Conservation (phyloP, 805 yeast genomes). For the Jamesozyma jinghongensis region DNA sequence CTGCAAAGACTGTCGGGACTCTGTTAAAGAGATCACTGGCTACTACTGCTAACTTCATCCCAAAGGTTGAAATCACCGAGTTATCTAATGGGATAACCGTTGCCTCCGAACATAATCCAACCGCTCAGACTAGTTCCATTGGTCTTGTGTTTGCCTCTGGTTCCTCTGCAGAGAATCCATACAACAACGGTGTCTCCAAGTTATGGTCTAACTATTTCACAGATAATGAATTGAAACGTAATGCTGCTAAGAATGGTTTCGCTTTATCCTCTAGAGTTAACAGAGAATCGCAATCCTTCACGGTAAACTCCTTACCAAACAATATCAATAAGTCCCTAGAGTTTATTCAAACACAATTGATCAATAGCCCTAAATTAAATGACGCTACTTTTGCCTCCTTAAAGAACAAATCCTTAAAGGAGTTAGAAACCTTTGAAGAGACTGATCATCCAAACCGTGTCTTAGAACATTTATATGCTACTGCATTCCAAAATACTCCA, state of each 20-base stretch:
- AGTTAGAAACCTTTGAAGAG: slow-evolving; percentile 48
- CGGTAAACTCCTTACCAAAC: slow-evolving; percentile 44
- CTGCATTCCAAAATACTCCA: slow-evolving; percentile 83
- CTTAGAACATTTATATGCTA: slow-evolving; percentile 66
- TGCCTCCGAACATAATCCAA: slow-evolving; percentile 56
- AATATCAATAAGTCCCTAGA: slow-evolving; percentile 45
- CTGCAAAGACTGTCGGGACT: slow-evolving; percentile 4
- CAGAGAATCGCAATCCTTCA: slow-evolving; percentile 57
- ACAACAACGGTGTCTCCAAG: slow-evolving; percentile 74
- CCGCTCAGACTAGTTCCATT: slow-evolving; percentile 42
- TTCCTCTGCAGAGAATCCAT: slow-evolving; percentile 68
- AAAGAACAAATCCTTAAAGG: slow-evolving; percentile 37
- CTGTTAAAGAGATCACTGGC: slow-evolving; percentile 3
- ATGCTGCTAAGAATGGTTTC: slow-evolving; percentile 45
- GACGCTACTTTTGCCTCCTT: slow-evolving; percentile 41
- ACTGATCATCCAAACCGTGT: slow-evolving; percentile 46
- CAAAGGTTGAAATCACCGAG: slow-evolving; percentile 61
- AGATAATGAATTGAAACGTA: slow-evolving; percentile 13
- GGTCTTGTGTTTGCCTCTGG: slow-evolving; percentile 73
- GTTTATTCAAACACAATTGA: slow-evolving; percentile 36
- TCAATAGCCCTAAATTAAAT: slow-evolving; percentile 18
- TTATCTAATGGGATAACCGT: slow-evolving; percentile 66
- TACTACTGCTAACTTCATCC: slow-evolving; percentile 26
- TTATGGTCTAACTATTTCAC: slow-evolving; percentile 45
- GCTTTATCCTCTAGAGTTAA: slow-evolving; percentile 43